phyloP scores from a whole-genome alignment of 164 flowering plant species.

The Stephania yunnanensis region DNA sequence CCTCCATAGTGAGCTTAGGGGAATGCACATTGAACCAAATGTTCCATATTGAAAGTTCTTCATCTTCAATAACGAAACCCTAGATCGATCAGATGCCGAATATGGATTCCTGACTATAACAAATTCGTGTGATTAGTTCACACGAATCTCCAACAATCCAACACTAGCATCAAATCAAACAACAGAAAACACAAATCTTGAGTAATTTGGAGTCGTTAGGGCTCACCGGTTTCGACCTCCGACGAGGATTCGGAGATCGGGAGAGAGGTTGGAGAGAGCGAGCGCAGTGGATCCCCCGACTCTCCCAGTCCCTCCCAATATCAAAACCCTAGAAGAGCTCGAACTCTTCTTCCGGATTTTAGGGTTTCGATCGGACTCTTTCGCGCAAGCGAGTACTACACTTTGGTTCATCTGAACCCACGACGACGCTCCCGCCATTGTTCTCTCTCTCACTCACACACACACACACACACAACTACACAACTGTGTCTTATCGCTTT shows the following conservation, averaged over 20 bases:
- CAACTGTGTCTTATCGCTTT: background rate
- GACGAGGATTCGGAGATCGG: conserved; percentile 56
- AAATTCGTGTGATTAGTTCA: too few relatives aligned
- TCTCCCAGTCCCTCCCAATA: conserved; percentile 91
- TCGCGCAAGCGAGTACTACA: conserved; percentile 10
- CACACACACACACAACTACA: too few relatives aligned
- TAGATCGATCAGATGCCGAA: too few relatives aligned
- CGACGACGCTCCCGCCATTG: conserved; percentile 27
- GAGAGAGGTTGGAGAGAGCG: conserved; percentile 70
- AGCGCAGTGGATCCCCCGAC: conserved; percentile 91
- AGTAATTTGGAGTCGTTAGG: background rate
- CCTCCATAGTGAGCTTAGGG: too few relatives aligned
- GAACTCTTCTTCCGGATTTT: conserved; percentile 12
- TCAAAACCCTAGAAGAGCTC: conserved; percentile 48
- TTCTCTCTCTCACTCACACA: conserved; percentile 6
- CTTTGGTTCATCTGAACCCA: conserved; percentile 14
- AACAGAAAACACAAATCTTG: too few relatives aligned
- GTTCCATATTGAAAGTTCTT: too few relatives aligned
- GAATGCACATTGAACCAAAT: too few relatives aligned
- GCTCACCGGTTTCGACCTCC: conserved; percentile 76
- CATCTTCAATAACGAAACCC: too few relatives aligned
- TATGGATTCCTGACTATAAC: too few relatives aligned
- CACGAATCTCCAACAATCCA: too few relatives aligned
- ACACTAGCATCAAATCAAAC: too few relatives aligned
- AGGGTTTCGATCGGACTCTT: conserved; percentile 13